Percentiles rank a stretch among this genome's conserved stretches.
Evolutionary conservation across 2,329 filamentous ascomycete genomes (phyloP).

Genomic region (Pestalotiopsis sp.): DNA sequence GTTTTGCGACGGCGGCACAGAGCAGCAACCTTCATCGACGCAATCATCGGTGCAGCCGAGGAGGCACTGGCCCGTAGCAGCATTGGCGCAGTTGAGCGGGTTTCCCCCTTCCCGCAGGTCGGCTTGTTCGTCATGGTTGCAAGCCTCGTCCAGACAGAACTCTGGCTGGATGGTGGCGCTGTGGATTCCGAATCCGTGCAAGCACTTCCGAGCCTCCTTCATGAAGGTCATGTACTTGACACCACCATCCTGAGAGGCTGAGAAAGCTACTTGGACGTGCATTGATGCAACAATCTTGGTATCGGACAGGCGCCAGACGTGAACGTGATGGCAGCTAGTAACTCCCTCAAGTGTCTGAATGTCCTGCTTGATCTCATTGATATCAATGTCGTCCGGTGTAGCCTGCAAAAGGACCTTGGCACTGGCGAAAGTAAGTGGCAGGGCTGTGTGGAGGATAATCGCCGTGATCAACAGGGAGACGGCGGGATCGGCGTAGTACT

Average conservation of each 20-base stretch:
- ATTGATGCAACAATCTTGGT: constrained; percentile 92
- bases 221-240: constrained; percentile 90
- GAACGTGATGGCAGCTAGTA: constrained; percentile 89
- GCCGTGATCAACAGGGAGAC: constrained; percentile 94
- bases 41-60: constrained; percentile 56
- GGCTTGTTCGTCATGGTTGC: constrained; percentile 38
- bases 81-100: constrained; percentile 18
- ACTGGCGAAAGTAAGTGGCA: constrained; percentile 78
- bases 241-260: constrained; percentile 79
- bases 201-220: constrained; percentile 78
- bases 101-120: constrained; percentile 12
- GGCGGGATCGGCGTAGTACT: constrained; percentile 85
- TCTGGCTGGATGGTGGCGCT: constrained; percentile 97
- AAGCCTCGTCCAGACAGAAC: constrained; percentile 62
- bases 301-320: constrained; percentile 97
- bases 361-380: constrained; percentile 90
- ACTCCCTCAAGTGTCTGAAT: constrained; percentile 85
- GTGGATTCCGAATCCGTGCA: constrained; percentile 96
- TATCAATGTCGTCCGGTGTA: constrained; percentile 83
- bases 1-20: constrained; percentile 20
- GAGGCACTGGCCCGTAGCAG: constrained; percentile 40
- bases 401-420: constrained; percentile 92
- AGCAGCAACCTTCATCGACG: constrained; percentile 48
- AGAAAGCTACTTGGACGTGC: constrained; percentile 90
- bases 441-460: constrained; percentile 72